These are phyloP conservation scores for Arthroderma sp. DNA, from an alignment of 2,329 filamentous ascomycete species.

Conservation along the genomic window DNA sequence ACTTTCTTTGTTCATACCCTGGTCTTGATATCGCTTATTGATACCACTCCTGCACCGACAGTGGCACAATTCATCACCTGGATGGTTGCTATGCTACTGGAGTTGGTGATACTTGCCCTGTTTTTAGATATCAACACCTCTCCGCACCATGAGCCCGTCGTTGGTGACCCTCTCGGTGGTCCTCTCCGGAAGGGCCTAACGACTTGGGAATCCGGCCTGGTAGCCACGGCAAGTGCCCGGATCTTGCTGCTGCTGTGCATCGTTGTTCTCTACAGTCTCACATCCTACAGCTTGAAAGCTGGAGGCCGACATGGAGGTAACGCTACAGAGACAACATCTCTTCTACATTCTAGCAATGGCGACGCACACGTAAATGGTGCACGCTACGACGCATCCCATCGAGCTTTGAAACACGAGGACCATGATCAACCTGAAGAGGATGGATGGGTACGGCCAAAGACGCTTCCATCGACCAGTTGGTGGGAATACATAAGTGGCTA, in stretches of 20 bases:
- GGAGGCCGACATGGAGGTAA: constrained; percentile 30
- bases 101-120: constrained; percentile 57
- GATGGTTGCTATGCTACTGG: constrained; percentile 59
- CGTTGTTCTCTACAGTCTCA: constrained; percentile 47
- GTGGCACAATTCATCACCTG: constrained; percentile 70
- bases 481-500: constrained; percentile 93
- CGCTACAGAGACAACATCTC: constrained; percentile 32
- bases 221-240: constrained; percentile 52
- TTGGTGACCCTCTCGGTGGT: constrained; percentile 38
- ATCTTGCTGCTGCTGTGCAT: constrained; percentile 54
- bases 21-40: constrained; percentile 73
- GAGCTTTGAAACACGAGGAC: constrained; percentile 41
- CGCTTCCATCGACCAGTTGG: constrained; percentile 79
- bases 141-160: constrained; percentile 51
- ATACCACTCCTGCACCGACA: constrained; percentile 70
- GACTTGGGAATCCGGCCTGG: constrained; percentile 31
- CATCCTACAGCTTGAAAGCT: constrained; percentile 33
- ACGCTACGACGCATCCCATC: constrained; percentile 40
- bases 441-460: constrained; percentile 80
- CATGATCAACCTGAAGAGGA: constrained; percentile 40
- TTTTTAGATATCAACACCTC: constrained; percentile 58
- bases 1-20: constrained; percentile 80
- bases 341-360: constrained; percentile 27
- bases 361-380: constrained; percentile 37
- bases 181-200: constrained; percentile 32